Base-by-base conservation (phyloP, 2,329 filamentous ascomycete species). In the Didymella glomerata region DNA sequence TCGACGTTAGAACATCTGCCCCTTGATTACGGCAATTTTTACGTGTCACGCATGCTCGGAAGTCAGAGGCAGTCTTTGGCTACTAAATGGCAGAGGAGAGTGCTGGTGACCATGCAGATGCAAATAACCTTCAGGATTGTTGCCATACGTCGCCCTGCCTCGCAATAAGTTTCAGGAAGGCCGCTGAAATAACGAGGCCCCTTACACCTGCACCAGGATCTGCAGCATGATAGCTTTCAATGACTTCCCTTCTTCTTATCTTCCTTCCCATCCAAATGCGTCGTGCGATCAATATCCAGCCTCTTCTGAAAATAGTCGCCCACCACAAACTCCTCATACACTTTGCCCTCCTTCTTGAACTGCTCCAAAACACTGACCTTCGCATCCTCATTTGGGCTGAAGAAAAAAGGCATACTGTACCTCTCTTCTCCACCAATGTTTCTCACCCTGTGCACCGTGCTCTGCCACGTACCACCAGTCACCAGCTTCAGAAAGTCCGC, bases 331-430 rank as follows among this genome's bases (percentile, higher is more conserved):
- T 73, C 71, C 11, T 68, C 69, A 57, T 73, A 73, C 46, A 40
- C 42, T 30, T 67, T 51, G 0, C 71, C 76, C 25, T 62, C 58
- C 44, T 60, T 63, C 27, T 74, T 55, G 57, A 75, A 70, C 57
- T 63, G 56, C 58, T 67, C 58, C 61, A 77, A 41, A 18, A 76
- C 73, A 48, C 67, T 62, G 1, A 78, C 65, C 52, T 56, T 67
- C 8, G 70, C 75, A 60, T 74, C 73, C 46, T 75, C 73, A 62
- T 77, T 70, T 27, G 72, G 75, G 32, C 70, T 76, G 27, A 76
- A 72, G 65, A 80, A 80, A 59, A 80, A 79, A 8, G 78, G 79
- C 56, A 79, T 63, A 30, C 77, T 79, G 56, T 79, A 80, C 18
- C 78, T 64, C 58, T 76, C 73, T 42, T 71, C 69, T 0, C 78